Evolutionary conservation across 805 yeast species (phyloP).

Genomic region (Starmerella cellae): DNA sequence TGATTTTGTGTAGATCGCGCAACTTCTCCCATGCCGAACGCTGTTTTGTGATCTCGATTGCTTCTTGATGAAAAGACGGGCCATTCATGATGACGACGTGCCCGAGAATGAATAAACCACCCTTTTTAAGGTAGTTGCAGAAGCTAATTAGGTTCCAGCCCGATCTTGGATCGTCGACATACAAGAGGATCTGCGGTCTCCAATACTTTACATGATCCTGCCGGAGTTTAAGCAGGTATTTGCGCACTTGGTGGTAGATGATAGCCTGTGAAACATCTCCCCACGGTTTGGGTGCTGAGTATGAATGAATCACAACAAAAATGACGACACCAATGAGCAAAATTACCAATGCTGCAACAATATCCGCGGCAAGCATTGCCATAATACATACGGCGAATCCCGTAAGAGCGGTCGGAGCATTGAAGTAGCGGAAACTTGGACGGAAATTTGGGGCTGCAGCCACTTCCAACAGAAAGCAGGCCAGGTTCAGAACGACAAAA

Average conservation of each 20-base stretch:
- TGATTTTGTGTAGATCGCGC: constrained; percentile 62
- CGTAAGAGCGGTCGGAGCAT: constrained; percentile 60
- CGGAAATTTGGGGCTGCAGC: constrained; percentile 97
- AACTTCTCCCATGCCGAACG: constrained; percentile 72
- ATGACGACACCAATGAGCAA: constrained; percentile 51
- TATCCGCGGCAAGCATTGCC: constrained; percentile 94
- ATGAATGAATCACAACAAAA: constrained; percentile 70
- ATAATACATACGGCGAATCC: constrained; percentile 59
- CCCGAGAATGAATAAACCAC: constrained; percentile 84
- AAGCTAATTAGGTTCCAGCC: constrained; percentile 85
- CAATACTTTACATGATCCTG: constrained; percentile 95
- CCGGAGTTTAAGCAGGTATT: constrained; percentile 65
- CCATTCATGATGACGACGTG: constrained; percentile 58
- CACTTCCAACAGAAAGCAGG: constrained; percentile 74
- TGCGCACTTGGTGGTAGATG: constrained; percentile 92
- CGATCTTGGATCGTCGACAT: constrained; percentile 85
- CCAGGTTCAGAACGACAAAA: constrained; percentile 82
- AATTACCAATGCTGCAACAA: constrained; percentile 68
- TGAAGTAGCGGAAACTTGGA: constrained; percentile 85
- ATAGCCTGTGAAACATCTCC: constrained; percentile 95
- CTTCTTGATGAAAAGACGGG: constrained; percentile 43
- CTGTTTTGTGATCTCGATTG: constrained; percentile 56
- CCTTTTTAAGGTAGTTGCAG: constrained; percentile 89
- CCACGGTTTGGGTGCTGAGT: constrained; percentile 91
- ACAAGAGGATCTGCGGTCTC: constrained; percentile 85